Evolutionary conservation across 164 flowering plant species (phyloP), one percentile per base, ranked within the genome.

Genomic region (Aristolochia contorta): DNA sequence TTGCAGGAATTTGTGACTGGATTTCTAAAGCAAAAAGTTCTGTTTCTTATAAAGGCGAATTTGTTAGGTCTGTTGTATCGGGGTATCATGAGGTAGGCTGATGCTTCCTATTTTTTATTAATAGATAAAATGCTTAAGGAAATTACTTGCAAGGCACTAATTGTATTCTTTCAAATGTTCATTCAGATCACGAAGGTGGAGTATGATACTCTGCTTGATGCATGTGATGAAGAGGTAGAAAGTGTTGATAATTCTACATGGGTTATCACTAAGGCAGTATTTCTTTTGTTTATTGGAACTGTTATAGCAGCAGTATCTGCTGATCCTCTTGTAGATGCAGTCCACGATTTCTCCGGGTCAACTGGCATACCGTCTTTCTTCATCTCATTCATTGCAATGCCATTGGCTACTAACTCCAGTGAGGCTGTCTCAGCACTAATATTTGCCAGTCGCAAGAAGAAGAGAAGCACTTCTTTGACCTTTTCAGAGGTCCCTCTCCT

Each of bases 1-100:
- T 72, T 7, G 41, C 5, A n/a, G 96, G 94, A 54, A 71, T 91
- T 21, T 46, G 67, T 25, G 82, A 67, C 65, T 91, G 96, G 96
- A 72, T 86, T 59, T 21, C 14, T 7, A 76, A 68, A 48, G 94
- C 94, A 50, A 82, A 21, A 77, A 65, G 62, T 25, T 43, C 67
- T 21, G 76, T 70, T 65, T 47, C 37, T 53, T 45, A 50, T 18
- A 46, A 70, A 48, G 83, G 79, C 64, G 41, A 71, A 54, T 65
- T 41, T 37, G 68, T 91, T 47, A 20, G 24, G 25, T 75, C 81
- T 54, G 65, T 67, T 59, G 7, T 84, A 23, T 43, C 32, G 33
- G 71, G 76, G 53, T 82, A 67, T 64, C 82, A 81, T 67, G 16
- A 3, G 66, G 97, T 88, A 80, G 69, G 20, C 41, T 21, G 52